A percentile compares a stretch with the other conserved stretches of the same genome.
Conservation (phyloP, 768 basidiomycete genomes). For the Phylloporus sp. region DNA sequence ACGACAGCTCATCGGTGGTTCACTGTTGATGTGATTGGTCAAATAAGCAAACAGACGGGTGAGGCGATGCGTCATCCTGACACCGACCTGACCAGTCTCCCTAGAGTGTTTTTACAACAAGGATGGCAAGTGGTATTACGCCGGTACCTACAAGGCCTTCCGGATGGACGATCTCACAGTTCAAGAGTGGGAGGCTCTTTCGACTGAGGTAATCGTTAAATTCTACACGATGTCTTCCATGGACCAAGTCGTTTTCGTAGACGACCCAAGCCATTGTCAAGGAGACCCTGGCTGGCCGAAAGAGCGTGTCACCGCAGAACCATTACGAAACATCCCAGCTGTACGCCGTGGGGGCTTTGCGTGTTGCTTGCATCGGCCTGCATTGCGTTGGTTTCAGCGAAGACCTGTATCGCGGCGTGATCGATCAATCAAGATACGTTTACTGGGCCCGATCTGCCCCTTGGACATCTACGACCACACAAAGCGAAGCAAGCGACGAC, state of each 20-base stretch:
- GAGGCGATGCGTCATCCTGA: conserved; percentile 1
- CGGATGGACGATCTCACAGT: conserved; percentile 59
- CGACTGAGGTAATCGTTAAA: conserved; percentile 48
- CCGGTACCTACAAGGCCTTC: conserved; percentile 71
- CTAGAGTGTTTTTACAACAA: conserved; percentile 80
- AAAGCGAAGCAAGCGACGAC: conserved; percentile 16
- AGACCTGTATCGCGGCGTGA: conserved; percentile 56
- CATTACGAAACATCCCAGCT: conserved; percentile 71
- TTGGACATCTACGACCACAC: conserved; percentile 12
- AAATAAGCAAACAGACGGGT: conserved; percentile 65
- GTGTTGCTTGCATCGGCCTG: conserved; percentile 67
- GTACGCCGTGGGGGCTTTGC: conserved; percentile 68
- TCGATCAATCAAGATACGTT: conserved; percentile 52
- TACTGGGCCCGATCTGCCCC: conserved; percentile 22
- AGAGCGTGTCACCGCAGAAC: conserved; percentile 76
- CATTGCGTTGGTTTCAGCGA: conserved; percentile 78
- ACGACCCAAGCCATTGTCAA: conserved; percentile 63
- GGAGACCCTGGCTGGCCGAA: conserved; percentile 67
- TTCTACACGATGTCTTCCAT: background rate
- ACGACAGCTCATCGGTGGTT: conserved; percentile 74
- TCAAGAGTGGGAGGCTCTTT: conserved; percentile 67
- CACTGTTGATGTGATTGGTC: conserved; percentile 55
- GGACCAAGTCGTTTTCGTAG: conserved; percentile 35
- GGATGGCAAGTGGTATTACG: conserved; percentile 81
- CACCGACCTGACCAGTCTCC: background rate